Percentiles rank a stretch among this genome's conserved stretches.
Conservation (phyloP, 768 basidiomycete genomes). For the Tricholoma bakamatsutake region DNA sequence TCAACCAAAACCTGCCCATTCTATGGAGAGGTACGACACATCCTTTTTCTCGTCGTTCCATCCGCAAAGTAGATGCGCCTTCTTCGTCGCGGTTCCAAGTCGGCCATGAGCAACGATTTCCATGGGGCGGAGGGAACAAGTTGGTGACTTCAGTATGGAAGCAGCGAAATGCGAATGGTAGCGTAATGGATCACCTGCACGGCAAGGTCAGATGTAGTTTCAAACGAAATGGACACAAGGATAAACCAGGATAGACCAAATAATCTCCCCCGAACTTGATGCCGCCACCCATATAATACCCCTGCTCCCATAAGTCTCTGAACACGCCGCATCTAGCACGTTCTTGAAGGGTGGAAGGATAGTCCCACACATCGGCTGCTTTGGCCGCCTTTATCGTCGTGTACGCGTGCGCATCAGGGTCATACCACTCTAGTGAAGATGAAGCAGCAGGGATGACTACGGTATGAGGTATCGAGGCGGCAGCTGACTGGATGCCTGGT, state of each 20-base stretch:
- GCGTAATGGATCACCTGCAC: slow-evolving; percentile 81
- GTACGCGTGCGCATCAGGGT: slow-evolving; percentile 37
- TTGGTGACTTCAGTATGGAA: slow-evolving; percentile 65
- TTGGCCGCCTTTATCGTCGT: slow-evolving; percentile 54
- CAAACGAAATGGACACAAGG: not conserved
- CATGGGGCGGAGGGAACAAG: slow-evolving; percentile 67
- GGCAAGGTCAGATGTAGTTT: not conserved
- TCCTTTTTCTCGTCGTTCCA: slow-evolving; percentile 70
- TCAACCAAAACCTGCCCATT: slow-evolving; percentile 90
- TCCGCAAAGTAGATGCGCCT: slow-evolving; percentile 85
- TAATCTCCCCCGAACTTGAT: slow-evolving; percentile 96
- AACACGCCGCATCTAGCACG: slow-evolving; percentile 78
- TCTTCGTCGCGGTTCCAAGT: slow-evolving; percentile 95
- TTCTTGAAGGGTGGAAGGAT: slow-evolving; percentile 60
- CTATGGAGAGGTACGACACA: slow-evolving; percentile 74
- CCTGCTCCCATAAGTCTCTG: slow-evolving; percentile 73
- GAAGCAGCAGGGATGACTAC: slow-evolving; percentile 68
- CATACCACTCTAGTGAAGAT: slow-evolving; percentile 63
- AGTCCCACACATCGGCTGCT: slow-evolving; percentile 69
- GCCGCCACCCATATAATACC: slow-evolving; percentile 83
- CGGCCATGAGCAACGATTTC: slow-evolving; percentile 95
- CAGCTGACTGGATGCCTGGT: not conserved
- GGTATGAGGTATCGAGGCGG: slow-evolving; percentile 23
- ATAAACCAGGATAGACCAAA: slow-evolving; percentile 88
- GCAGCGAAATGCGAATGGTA: slow-evolving; percentile 97